Conservation (phyloP, 305 asterid species). For the Fraxinus velutina region DNA sequence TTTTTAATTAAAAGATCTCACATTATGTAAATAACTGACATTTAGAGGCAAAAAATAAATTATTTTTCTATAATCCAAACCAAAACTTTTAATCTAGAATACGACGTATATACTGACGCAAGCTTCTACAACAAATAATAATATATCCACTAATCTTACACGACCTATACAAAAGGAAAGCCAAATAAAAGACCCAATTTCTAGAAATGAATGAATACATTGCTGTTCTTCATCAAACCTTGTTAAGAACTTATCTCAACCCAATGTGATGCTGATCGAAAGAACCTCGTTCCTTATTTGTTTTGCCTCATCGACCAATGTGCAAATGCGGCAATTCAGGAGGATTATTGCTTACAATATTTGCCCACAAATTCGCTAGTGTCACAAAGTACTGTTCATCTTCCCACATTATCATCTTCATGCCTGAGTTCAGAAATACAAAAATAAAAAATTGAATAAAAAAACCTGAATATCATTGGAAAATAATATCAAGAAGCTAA, state of each 20-base stretch:
- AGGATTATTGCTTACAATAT: conserved; percentile 51
- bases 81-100: neutral
- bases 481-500: conserved; percentile 1
- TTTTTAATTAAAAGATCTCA: too few species aligned
- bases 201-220: conserved; percentile 17
- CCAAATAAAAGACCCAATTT: conserved; percentile 24
- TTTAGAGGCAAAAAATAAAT: neutral
- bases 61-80: neutral
- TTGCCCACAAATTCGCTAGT: conserved; percentile 71
- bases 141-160: conserved; percentile 22
- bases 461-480: neutral
- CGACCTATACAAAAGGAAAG: conserved; percentile 21
- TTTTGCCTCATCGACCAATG: conserved; percentile 32
- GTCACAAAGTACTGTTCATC: conserved; percentile 52
- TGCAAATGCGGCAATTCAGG: conserved; percentile 51
- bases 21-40: neutral
- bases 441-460: neutral
- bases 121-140: conserved; percentile 19
- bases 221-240: conserved; percentile 5
- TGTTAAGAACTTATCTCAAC: conserved; percentile 21
- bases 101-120: neutral
- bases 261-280: conserved; percentile 13
- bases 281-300: neutral
- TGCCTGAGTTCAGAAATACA: conserved; percentile 39
- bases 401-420: conserved; percentile 57